A percentile compares a stretch with the other conserved stretches of the same genome.
These are phyloP conservation scores for Cyathus striatus DNA, from an alignment of 768 basidiomycete species.

Conservation along the genomic window DNA sequence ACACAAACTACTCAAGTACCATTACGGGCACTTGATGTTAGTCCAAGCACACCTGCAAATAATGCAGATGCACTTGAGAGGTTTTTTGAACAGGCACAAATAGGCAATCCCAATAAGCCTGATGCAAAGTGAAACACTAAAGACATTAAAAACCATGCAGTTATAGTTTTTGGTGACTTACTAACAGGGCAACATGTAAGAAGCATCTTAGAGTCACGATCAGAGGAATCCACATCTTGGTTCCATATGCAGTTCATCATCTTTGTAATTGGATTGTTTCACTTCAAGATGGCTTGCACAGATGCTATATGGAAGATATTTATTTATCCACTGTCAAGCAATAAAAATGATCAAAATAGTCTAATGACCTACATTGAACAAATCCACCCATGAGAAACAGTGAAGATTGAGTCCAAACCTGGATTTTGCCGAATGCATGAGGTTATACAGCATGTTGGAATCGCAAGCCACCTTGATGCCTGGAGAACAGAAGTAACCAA, in stretches of 20 bases:
- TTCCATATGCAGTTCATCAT: constrained; percentile 23
- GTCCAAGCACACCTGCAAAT: constrained; percentile 13
- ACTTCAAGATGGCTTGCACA: no score
- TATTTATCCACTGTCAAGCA: no score
- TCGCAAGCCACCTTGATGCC: neutral
- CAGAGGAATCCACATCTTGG: constrained; percentile 21
- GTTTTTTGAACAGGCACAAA: constrained; percentile 13
- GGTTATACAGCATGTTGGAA: constrained; percentile 10
- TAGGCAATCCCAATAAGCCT: constrained; percentile 9
- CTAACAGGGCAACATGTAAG: constrained; percentile 15
- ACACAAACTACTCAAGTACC: constrained; percentile 13
- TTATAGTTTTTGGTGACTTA: no score
- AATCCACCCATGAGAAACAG: neutral
- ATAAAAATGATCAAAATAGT: neutral
- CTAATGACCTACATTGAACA: neutral
- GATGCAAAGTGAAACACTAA: constrained; percentile 16
- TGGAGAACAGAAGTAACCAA: neutral
- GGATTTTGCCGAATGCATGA: constrained; percentile 20
- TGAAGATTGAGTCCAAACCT: neutral
- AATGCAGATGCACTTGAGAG: no score
- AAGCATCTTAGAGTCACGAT: constrained; percentile 13
- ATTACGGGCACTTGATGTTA: constrained; percentile 13
- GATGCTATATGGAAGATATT: no score
- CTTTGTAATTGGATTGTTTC: constrained; percentile 26
- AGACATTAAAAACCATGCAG: constrained; percentile 23